Evolutionary conservation across 148 eudicot genomes (phyloP).

Genomic region (Chenopodium suecicum): DNA sequence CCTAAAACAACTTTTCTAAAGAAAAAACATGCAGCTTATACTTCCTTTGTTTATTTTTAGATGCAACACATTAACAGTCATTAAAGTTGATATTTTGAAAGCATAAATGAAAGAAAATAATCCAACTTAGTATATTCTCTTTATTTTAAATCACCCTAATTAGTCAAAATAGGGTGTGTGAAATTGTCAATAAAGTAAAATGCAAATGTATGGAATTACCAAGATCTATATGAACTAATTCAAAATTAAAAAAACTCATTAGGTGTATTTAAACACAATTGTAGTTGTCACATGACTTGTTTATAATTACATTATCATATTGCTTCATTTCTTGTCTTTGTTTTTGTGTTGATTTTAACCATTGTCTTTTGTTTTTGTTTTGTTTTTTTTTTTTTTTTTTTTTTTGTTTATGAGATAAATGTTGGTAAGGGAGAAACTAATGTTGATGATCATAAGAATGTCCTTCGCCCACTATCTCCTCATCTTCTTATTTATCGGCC

Average conservation of each 20-base stretch:
- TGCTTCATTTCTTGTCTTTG: not conserved
- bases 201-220: no score
- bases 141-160: no score
- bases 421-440: not conserved
- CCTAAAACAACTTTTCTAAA: no score
- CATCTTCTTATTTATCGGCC: conserved; percentile 34
- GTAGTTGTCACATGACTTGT: not conserved
- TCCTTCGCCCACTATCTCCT: conserved; percentile 34
- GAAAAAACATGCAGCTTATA: no score
- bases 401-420: not conserved
- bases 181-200: no score
- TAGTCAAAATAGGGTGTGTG: no score
- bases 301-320: not conserved
- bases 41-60: no score
- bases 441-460: conserved; percentile 12
- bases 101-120: no score
- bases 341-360: not conserved
- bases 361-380: not conserved
- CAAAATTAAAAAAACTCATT: not conserved
- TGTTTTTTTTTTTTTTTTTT: not conserved
- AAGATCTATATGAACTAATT: not conserved
- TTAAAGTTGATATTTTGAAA: no score
- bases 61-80: no score
- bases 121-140: no score
- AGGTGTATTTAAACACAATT: not conserved